These are phyloP conservation scores for Fusarium longipes DNA, from an alignment of 2,329 filamentous ascomycete genomes.

Conservation along the genomic window DNA sequence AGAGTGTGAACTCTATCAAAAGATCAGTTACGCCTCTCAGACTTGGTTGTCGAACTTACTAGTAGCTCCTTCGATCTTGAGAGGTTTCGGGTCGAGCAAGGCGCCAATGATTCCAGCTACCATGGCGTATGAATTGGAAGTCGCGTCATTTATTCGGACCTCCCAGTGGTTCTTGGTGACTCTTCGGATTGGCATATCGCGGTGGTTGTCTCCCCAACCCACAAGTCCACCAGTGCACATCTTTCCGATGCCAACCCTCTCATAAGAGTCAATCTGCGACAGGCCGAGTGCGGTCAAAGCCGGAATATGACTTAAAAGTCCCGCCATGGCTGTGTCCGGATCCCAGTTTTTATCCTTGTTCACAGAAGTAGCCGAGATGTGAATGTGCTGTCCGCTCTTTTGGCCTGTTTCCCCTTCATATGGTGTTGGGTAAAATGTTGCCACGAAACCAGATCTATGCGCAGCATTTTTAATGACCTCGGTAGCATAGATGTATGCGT, in stretches of 20 bases:
- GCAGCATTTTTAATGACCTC: background rate
- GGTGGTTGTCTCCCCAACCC: conserved; percentile 13
- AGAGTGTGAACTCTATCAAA: background rate
- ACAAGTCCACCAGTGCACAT: conserved; percentile 10
- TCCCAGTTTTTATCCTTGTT: background rate
- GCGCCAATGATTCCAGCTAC: conserved; percentile 1
- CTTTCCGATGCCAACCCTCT: background rate
- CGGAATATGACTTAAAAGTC: conserved; percentile 4
- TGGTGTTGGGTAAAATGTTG: conserved; percentile 15
- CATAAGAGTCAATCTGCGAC: conserved; percentile 13
- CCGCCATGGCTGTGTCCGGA: background rate
- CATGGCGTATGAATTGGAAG: conserved; percentile 15
- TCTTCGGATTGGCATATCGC: conserved; percentile 18
- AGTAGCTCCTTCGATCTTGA: background rate
- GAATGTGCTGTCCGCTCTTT: conserved; percentile 17
- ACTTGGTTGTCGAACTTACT: background rate
- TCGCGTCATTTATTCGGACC: conserved; percentile 1
- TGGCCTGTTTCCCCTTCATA: background rate
- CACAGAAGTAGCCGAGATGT: background rate
- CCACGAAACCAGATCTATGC: background rate
- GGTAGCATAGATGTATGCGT: conserved; percentile 1
- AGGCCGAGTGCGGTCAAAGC: background rate
- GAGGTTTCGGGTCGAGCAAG: background rate
- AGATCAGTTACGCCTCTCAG: background rate
- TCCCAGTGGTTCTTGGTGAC: conserved; percentile 14